Evolutionary conservation across 164 flowering plant species (phyloP).

Genomic region (Aristolochia californica): DNA sequence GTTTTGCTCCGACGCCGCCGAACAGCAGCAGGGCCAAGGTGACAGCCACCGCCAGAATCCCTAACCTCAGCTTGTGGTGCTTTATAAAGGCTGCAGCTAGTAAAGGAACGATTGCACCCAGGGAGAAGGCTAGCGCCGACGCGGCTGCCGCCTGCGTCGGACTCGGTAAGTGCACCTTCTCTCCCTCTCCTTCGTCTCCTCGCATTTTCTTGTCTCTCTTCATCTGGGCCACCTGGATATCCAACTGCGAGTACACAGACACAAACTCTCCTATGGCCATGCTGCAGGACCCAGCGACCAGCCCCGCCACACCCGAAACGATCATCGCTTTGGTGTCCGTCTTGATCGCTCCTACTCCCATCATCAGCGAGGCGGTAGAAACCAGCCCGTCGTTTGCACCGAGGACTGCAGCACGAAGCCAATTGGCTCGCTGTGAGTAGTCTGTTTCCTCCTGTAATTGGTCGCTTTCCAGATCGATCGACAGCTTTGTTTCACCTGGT

Average conservation of each 20-base stretch:
- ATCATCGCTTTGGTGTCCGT: conserved; percentile 16
- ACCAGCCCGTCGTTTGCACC: conserved; percentile 29
- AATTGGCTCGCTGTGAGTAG: conserved; percentile 21
- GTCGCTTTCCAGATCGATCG: background rate
- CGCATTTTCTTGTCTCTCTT: conserved; percentile 10
- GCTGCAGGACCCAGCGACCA: conserved; percentile 25
- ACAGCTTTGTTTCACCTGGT: background rate
- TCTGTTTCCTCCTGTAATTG: conserved; percentile 7
- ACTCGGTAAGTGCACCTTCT: conserved; percentile 9
- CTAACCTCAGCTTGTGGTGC: conserved; percentile 14
- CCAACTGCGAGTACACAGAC: conserved; percentile 23
- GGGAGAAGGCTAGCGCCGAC: conserved; percentile 17
- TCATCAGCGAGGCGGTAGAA: conserved; percentile 23
- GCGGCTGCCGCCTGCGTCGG: conserved; percentile 17
- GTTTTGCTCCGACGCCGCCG: conserved; percentile 18
- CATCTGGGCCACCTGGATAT: conserved; percentile 22
- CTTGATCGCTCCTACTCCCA: conserved; percentile 23
- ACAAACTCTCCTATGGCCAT: conserved; percentile 27
- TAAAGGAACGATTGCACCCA: conserved; percentile 18
- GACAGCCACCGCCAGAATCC: conserved; percentile 11
- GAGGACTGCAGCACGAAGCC: conserved; percentile 26
- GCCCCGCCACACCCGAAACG: conserved; percentile 20
- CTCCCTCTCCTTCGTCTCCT: background rate
- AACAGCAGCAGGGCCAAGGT: conserved; percentile 18
- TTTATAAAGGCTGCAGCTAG: conserved; percentile 14